These are phyloP conservation scores for Amaranthus tricolor DNA, from an alignment of 179 eudicot species.

Conservation along the genomic window DNA sequence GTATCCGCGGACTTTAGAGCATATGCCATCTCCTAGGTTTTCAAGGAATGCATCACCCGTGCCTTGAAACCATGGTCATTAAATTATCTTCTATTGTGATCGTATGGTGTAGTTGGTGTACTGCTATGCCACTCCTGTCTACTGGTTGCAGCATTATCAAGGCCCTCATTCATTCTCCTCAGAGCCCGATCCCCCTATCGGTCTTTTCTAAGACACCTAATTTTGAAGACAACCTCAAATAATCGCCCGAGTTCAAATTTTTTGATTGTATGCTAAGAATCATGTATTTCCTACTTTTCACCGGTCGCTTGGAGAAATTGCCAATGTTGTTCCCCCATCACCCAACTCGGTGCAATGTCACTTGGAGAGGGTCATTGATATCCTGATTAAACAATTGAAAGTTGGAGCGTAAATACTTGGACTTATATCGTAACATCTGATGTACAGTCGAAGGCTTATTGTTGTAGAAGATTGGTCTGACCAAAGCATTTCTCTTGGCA, in stretches of 20 bases:
- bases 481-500: constrained; percentile 5
- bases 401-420: neutral
- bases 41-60: constrained; percentile 55
- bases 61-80: constrained; percentile 36
- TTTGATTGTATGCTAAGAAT: neutral
- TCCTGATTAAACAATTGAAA: neutral
- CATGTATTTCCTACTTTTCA: neutral
- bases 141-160: neutral
- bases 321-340: neutral
- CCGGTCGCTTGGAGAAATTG: neutral
- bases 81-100: neutral
- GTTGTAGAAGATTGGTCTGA: neutral
- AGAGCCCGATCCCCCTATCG: neutral
- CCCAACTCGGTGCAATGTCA: neutral
- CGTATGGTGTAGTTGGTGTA: constrained; percentile 1
- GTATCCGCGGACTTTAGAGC: constrained; percentile 44
- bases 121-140: neutral
- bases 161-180: neutral
- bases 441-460: constrained; percentile 17
- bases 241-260: neutral
- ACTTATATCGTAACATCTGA: neutral
- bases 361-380: neutral
- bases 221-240: constrained; percentile 4
- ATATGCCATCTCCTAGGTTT: constrained; percentile 53
- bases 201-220: neutral